phyloP scores from a whole-genome alignment of 768 basidiomycete genomes.

The Leccinum aurantiacum region DNA sequence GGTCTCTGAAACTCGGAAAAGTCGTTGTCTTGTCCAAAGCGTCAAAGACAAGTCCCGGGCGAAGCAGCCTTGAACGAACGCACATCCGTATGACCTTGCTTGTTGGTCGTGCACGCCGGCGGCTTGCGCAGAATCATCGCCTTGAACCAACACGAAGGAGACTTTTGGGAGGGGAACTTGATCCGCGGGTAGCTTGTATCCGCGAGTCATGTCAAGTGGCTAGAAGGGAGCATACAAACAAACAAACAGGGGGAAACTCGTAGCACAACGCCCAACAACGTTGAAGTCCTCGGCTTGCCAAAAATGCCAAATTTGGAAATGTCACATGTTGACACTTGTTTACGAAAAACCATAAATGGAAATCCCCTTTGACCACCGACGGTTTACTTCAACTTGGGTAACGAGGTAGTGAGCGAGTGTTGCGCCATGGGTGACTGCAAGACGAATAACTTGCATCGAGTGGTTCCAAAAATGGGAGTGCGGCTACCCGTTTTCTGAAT shows the following conservation, averaged over 20 bases:
- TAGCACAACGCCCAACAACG: conserved; percentile 13
- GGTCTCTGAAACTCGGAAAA: conserved; percentile 72
- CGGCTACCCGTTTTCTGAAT: not conserved
- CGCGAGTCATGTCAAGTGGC: conserved; percentile 37
- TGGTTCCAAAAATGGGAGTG: not conserved
- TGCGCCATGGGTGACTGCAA: not conserved
- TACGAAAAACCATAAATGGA: conserved; percentile 15
- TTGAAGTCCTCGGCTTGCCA: conserved; percentile 5
- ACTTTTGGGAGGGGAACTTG: conserved; percentile 57
- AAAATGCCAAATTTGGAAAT: conserved; percentile 22
- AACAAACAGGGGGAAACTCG: conserved; percentile 17
- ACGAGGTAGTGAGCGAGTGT: not conserved
- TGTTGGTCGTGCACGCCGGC: conserved; percentile 64
- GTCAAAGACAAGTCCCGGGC: conserved; percentile 4
- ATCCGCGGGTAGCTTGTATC: conserved; percentile 35
- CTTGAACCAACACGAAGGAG: conserved; percentile 64
- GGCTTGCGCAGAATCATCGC: conserved; percentile 59
- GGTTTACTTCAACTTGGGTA: too few relatives aligned
- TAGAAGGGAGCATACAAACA: conserved; percentile 1
- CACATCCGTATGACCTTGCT: conserved; percentile 73
- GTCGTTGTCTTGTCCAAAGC: conserved; percentile 52
- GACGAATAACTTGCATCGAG: not conserved
- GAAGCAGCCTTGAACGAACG: conserved; percentile 30
- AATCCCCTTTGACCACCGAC: not conserved
- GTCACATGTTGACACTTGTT: conserved; percentile 13